phyloP scores from a whole-genome alignment of 1,284 basidiomycete genomes.

The Takashimella koratensis region DNA sequence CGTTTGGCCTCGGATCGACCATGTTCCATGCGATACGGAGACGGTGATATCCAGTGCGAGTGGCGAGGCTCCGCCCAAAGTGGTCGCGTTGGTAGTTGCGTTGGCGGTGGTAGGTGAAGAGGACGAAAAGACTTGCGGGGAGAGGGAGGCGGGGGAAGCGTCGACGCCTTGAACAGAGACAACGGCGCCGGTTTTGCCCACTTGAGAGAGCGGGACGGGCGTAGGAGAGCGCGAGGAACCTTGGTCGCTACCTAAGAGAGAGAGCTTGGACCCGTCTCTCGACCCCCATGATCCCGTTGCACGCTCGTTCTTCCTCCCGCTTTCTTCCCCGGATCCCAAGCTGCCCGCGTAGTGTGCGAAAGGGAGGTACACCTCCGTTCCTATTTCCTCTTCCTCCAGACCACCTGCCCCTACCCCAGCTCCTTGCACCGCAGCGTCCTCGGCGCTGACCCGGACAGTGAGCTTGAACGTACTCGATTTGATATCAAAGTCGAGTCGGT shows the following conservation, averaged over 20 bases:
- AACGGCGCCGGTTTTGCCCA: too few relatives aligned
- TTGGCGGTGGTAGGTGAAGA: background rate
- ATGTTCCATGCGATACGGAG: conserved; percentile 63
- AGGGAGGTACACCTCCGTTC: conserved; percentile 83
- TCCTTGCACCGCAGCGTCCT: conserved; percentile 45
- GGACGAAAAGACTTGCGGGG: background rate
- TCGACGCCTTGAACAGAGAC: conserved; percentile 1
- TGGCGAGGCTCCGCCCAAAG: too few relatives aligned
- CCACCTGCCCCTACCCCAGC: too few relatives aligned
- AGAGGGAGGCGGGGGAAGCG: conserved; percentile 5
- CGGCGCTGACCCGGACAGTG: conserved; percentile 58
- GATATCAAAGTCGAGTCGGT: conserved; percentile 72
- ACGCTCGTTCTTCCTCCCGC: conserved; percentile 1
- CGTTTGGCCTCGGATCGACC: conserved; percentile 62
- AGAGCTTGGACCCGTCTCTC: conserved; percentile 7
- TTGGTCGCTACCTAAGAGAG: conserved; percentile 12
- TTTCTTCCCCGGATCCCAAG: too few relatives aligned
- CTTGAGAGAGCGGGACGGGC: too few relatives aligned
- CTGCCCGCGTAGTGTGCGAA: conserved; percentile 77
- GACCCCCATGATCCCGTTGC: background rate
- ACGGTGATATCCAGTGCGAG: conserved; percentile 50
- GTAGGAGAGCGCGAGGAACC: too few relatives aligned
- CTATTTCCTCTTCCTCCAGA: too few relatives aligned
- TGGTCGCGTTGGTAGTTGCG: background rate
- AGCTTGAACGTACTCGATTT: conserved; percentile 65